Evolutionary conservation across 768 basidiomycete genomes (phyloP).

Genomic region (Leccinum subgranulosum): DNA sequence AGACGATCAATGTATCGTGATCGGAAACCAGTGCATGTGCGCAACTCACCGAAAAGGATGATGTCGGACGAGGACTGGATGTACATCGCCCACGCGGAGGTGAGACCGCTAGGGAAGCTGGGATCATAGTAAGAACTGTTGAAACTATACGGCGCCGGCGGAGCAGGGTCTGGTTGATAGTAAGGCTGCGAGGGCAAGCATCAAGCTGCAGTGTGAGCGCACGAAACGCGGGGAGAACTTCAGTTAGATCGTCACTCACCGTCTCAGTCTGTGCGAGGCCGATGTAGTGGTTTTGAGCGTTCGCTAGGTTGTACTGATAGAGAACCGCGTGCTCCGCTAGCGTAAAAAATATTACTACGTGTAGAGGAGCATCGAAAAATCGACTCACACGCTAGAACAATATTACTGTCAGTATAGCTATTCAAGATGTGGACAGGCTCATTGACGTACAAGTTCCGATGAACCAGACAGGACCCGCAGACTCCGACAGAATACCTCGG

Average conservation of each 20-base stretch:
- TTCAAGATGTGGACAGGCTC: background rate
- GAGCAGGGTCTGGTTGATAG: slow-evolving; percentile 44
- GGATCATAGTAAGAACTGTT: slow-evolving; percentile 39
- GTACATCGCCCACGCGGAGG: slow-evolving; percentile 14
- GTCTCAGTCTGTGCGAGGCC: slow-evolving; percentile 53
- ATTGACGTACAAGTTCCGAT: slow-evolving; percentile 53
- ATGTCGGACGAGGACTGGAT: slow-evolving; percentile 37
- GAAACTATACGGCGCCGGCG: slow-evolving; percentile 41
- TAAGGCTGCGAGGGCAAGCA: slow-evolving; percentile 35
- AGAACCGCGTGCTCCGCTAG: slow-evolving; percentile 44
- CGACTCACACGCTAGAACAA: slow-evolving; percentile 19
- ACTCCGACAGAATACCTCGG: slow-evolving; percentile 72
- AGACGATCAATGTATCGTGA: slow-evolving; percentile 11
- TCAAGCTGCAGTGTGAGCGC: background rate
- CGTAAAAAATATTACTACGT: background rate
- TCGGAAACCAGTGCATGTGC: slow-evolving; percentile 21
- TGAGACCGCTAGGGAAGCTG: slow-evolving; percentile 13
- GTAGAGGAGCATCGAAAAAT: background rate
- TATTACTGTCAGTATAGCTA: background rate
- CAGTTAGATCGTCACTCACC: slow-evolving; percentile 19
- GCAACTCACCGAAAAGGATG: slow-evolving; percentile 37
- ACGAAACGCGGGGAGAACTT: background rate
- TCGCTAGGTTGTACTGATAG: slow-evolving; percentile 46
- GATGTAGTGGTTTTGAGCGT: slow-evolving; percentile 46
- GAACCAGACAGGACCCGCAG: slow-evolving; percentile 77